Evolutionary conservation across 2,329 filamentous ascomycete genomes (phyloP), one percentile per base, ranked within the genome.

Genomic region (Ophiostoma tasmaniense): DNA sequence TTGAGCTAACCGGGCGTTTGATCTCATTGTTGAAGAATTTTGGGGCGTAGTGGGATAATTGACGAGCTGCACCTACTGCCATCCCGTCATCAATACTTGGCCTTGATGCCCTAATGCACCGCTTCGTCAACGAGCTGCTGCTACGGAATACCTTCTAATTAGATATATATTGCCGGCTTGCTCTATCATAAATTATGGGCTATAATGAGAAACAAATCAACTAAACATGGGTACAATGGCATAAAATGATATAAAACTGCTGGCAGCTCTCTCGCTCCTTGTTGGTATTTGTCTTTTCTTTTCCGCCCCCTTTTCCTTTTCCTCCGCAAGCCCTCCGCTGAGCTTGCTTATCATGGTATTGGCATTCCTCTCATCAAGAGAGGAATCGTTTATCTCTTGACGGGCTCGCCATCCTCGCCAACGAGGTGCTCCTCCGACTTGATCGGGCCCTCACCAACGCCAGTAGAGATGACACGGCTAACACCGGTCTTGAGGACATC

Each of bases 401-500:
- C 76, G 42, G 80, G 78, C 74, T 85, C 80, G 17, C 90, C 90
- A 68, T 86, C 84, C 76, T 88, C 89, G 72, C 85, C 86, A 71
- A 96, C 85, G 71, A 97, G 80, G 76, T 89, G 89, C 76, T 94
- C 86, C 20, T 94, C 85, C 4, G 92, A 91, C 82, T 87, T 91
- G 72, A 90, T 80, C 0, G 95, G 95, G 0, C 94, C 95, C 77
- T 96, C 92, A 1, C 95, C 95, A 61, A 99, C 95, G 67, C 89
- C 85, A 1, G 96, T 98, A 81, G 93, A 81, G 73, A 99, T 99
- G 50, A 99, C 89, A 72, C 93, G 87, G 79, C 89, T 92, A 5
- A 99, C 89, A 33, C 95, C 95, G 55, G 88, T 85, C 80, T 89
- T 88, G 73, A 99, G 79, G 45, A 87, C 82, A 64, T 83, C 80